Conservation (phyloP, 345 rosid genomes). For the Pistacia atlantica region DNA sequence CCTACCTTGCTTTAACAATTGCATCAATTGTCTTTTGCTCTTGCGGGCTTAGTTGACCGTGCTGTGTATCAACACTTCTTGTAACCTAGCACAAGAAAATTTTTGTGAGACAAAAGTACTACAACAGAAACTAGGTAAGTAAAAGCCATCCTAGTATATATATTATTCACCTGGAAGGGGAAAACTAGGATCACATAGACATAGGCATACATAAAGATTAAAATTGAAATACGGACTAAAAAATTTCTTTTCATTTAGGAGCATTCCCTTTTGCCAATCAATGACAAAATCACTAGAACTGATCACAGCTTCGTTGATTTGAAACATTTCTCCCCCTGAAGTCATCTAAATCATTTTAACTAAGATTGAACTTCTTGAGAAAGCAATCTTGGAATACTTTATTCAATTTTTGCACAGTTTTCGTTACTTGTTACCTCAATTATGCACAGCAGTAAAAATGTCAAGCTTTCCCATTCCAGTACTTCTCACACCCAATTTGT, state of each 20-base stretch:
- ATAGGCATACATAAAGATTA: background rate
- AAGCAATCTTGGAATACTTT: background rate
- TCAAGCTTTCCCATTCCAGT: background rate
- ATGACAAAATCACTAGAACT: background rate
- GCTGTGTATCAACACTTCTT: constrained; percentile 70
- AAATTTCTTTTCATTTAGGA: background rate
- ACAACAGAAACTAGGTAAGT: background rate
- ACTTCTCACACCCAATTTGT: background rate
- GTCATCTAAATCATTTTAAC: background rate
- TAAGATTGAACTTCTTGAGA: background rate
- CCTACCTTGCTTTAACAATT: constrained; percentile 88
- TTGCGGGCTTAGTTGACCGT: constrained; percentile 72
- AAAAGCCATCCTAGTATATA: background rate
- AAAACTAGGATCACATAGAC: background rate
- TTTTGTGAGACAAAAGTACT: background rate
- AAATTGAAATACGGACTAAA: background rate
- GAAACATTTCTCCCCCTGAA: background rate
- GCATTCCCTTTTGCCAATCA: background rate
- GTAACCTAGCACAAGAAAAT: constrained; percentile 54
- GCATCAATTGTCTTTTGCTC: constrained; percentile 82
- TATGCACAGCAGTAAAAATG: background rate
- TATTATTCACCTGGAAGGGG: background rate
- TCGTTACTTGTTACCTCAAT: background rate
- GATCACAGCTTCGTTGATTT: background rate
- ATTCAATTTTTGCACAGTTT: background rate